phyloP scores from a whole-genome alignment of 805 yeast genomes.

The Yarrowia sp. region DNA sequence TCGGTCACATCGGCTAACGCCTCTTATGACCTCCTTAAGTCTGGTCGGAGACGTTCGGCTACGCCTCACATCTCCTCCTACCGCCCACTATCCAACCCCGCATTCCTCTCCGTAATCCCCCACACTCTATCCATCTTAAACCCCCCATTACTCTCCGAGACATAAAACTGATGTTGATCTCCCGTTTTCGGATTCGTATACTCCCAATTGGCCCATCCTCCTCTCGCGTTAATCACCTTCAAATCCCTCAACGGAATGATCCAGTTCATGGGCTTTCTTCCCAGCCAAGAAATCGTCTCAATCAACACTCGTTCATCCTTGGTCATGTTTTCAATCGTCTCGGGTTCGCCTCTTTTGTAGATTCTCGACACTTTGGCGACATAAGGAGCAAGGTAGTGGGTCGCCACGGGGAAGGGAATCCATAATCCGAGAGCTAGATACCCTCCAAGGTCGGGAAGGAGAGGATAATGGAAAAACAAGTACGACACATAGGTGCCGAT shows the following conservation, averaged over 20 bases:
- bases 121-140: slow-evolving; percentile 79
- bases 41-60: too few species aligned
- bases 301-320: slow-evolving; percentile 62
- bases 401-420: slow-evolving; percentile 13
- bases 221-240: slow-evolving; percentile 43
- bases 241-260: slow-evolving; percentile 54
- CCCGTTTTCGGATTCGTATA: slow-evolving; percentile 38
- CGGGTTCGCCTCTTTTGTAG: slow-evolving; percentile 59
- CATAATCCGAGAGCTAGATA: slow-evolving; percentile 2
- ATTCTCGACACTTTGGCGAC: slow-evolving; percentile 71
- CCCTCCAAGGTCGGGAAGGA: slow-evolving; percentile 12
- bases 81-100: slow-evolving; percentile 69
- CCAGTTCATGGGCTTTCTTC: slow-evolving; percentile 62
- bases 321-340: slow-evolving; percentile 60
- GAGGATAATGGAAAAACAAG: slow-evolving; percentile 9
- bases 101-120: slow-evolving; percentile 72
- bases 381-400: slow-evolving; percentile 44
- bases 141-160: slow-evolving; percentile 76
- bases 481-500: slow-evolving; percentile 20
- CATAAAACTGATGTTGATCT: slow-evolving; percentile 47
- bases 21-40: too few species aligned
- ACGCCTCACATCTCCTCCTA: neutral
- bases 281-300: slow-evolving; percentile 66
- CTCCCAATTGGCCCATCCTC: slow-evolving; percentile 52
- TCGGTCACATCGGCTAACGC: too few species aligned